Conservation (phyloP, 2,329 filamentous ascomycete genomes). For the Phaeosphaeriaceae sp. region DNA sequence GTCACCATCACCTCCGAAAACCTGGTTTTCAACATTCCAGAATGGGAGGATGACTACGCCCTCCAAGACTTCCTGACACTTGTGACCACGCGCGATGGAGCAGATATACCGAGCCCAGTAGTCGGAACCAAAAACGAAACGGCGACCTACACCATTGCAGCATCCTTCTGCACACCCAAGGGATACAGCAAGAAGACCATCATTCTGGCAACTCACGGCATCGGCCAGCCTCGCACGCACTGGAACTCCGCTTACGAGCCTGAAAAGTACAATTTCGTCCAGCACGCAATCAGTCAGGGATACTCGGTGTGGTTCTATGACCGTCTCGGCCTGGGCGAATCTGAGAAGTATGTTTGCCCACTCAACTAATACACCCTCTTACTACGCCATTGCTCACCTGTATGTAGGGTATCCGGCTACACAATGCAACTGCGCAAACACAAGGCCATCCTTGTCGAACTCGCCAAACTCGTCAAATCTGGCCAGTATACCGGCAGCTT, state of each 20-base stretch:
- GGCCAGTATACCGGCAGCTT: slow-evolving; percentile 27
- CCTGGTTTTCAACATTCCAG: not conserved
- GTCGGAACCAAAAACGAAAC: not conserved
- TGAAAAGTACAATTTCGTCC: slow-evolving; percentile 44
- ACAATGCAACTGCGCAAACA: slow-evolving; percentile 14
- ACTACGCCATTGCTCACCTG: not conserved
- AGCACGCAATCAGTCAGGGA: slow-evolving; percentile 36
- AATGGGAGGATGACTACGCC: slow-evolving; percentile 4
- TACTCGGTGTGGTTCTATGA: slow-evolving; percentile 49
- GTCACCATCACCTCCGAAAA: slow-evolving; percentile 3
- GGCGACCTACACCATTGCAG: slow-evolving; percentile 14
- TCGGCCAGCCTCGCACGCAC: slow-evolving; percentile 38
- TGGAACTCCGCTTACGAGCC: slow-evolving; percentile 41
- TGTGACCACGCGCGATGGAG: not conserved
- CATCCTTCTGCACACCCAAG: slow-evolving; percentile 20
- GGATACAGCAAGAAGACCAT: slow-evolving; percentile 30
- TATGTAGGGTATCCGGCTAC: slow-evolving; percentile 1
- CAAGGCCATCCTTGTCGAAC: slow-evolving; percentile 18
- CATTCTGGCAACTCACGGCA: slow-evolving; percentile 42
- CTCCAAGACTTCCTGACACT: slow-evolving; percentile 1
- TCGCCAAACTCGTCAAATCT: slow-evolving; percentile 21
- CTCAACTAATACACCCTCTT: not conserved
- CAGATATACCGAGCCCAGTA: not conserved
- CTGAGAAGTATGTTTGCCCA: slow-evolving; percentile 23
- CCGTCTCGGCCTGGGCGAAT: slow-evolving; percentile 44